Conservation (phyloP, 805 yeast species). For the Hanseniaspora vineae region DNA sequence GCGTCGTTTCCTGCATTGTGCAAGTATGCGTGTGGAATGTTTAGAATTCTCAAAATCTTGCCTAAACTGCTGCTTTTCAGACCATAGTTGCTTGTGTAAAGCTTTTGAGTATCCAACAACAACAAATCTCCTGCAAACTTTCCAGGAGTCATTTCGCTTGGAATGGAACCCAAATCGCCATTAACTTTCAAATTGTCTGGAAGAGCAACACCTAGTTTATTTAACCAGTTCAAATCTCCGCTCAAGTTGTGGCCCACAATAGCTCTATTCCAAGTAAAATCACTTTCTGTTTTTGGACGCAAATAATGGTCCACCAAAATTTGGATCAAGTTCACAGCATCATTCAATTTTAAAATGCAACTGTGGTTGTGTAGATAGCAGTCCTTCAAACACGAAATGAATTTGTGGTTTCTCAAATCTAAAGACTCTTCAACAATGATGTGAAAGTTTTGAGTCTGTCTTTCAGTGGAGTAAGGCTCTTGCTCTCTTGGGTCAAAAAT, state of each 20-base stretch:
- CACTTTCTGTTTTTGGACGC: constrained; percentile 16
- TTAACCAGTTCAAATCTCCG: constrained; percentile 44
- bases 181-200: constrained; percentile 21
- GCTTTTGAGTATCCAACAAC: constrained; percentile 34
- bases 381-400: constrained; percentile 40
- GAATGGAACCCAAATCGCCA: not conserved
- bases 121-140: not conserved
- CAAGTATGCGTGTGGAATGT: constrained; percentile 43
- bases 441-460: constrained; percentile 29
- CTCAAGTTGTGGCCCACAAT: constrained; percentile 49
- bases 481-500: constrained; percentile 43
- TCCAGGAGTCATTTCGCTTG: not conserved
- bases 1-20: constrained; percentile 70
- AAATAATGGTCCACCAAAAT: constrained; percentile 32
- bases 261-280: constrained; percentile 19
- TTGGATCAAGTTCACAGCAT: constrained; percentile 30
- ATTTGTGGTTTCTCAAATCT: constrained; percentile 35
- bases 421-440: constrained; percentile 33
- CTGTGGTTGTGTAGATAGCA: constrained; percentile 41
- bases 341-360: constrained; percentile 25
- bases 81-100: constrained; percentile 32
- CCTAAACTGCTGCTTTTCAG: constrained; percentile 32
- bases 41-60: constrained; percentile 31
- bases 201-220: constrained; percentile 32
- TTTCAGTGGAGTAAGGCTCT: constrained; percentile 22